Evolutionary conservation across 306 rosid genomes (phyloP).

Genomic region (Leucaena leucocephala): DNA sequence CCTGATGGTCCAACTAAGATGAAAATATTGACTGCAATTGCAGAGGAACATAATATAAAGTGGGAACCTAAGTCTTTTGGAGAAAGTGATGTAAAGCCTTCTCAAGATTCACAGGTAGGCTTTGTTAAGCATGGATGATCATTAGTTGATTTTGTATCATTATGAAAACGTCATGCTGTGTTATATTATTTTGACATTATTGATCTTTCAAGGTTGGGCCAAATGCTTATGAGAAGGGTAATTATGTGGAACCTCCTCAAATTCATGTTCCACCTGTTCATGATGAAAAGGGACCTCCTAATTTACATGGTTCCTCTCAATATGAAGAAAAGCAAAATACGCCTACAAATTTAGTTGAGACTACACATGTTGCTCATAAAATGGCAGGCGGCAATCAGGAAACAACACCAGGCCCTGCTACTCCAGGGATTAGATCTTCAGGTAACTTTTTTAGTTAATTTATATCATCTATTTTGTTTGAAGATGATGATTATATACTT

Average conservation of each 20-base stretch:
- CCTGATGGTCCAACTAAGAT: constrained; percentile 88
- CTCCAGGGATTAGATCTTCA: constrained; percentile 49
- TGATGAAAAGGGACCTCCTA: constrained; percentile 46
- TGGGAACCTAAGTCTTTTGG: constrained; percentile 82
- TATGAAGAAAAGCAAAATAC: constrained; percentile 30
- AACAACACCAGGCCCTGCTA: constrained; percentile 42
- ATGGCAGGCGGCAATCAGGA: constrained; percentile 37
- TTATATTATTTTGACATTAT: constrained; percentile 29
- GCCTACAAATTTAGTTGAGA: constrained; percentile 29
- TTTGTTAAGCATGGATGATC: constrained; percentile 22
- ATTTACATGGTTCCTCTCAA: constrained; percentile 46
- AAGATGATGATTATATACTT: background rate
- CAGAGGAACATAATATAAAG: constrained; percentile 87
- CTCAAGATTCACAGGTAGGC: constrained; percentile 75
- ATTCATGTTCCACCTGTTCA: constrained; percentile 52
- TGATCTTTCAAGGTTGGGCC: constrained; percentile 62
- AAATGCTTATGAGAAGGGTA: constrained; percentile 53
- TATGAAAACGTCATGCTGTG: background rate
- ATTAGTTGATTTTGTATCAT: constrained; percentile 29
- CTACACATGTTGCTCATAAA: constrained; percentile 39
- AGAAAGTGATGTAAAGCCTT: constrained; percentile 56
- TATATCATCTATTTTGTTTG: constrained; percentile 6
- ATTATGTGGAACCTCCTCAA: constrained; percentile 56
- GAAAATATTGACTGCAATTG: constrained; percentile 76
- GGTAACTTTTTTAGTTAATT: constrained; percentile 37